Percentiles rank a stretch among this genome's conserved stretches.
phyloP scores from a whole-genome alignment of 441 rosid genomes.

The Gossypium lobatum region DNA sequence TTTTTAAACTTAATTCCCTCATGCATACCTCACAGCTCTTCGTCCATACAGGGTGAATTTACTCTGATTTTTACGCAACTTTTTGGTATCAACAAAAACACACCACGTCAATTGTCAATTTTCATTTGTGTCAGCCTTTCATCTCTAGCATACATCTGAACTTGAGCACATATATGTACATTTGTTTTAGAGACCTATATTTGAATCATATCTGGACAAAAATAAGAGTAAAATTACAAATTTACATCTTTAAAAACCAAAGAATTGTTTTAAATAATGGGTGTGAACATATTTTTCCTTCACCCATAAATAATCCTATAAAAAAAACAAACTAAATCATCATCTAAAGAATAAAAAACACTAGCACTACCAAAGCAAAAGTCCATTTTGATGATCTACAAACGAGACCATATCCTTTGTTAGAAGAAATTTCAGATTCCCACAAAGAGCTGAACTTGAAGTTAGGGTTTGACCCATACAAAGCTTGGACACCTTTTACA shows the following conservation, averaged over 20 bases:
- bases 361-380: slow-evolving; percentile 27
- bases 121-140: too few species aligned
- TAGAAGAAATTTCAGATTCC: slow-evolving; percentile 45
- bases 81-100: too few species aligned
- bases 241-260: neutral
- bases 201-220: too few species aligned
- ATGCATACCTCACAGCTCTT: too few species aligned
- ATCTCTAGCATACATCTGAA: too few species aligned
- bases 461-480: slow-evolving; percentile 76
- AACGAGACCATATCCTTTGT: slow-evolving; percentile 17
- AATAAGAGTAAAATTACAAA: too few species aligned
- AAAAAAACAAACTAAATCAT: neutral
- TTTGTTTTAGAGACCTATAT: too few species aligned
- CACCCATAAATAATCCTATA: neutral
- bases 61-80: too few species aligned
- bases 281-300: neutral
- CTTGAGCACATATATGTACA: too few species aligned
- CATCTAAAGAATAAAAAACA: slow-evolving; percentile 20
- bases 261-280: neutral
- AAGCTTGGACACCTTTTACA: slow-evolving; percentile 64
- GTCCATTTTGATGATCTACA: slow-evolving; percentile 26
- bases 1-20: too few species aligned
- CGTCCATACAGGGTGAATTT: too few species aligned
- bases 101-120: too few species aligned
- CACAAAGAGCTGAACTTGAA: slow-evolving; percentile 47